A percentile compares a stretch with the other conserved stretches of the same genome.
Conservation (phyloP, 2,329 filamentous ascomycete species). For the Beauveria sp. region DNA sequence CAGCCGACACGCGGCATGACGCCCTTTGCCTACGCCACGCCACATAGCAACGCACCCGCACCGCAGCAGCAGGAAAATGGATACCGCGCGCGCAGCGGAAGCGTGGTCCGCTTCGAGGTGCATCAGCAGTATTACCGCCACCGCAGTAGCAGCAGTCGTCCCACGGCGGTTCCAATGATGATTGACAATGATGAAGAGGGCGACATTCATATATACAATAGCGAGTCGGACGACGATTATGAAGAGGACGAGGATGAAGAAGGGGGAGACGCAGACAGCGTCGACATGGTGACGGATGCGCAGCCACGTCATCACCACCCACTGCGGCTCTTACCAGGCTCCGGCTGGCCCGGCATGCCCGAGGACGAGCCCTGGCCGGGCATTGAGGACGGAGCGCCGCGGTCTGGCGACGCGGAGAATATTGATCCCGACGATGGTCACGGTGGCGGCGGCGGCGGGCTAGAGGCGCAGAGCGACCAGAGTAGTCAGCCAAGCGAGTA, state of each 20-base stretch:
- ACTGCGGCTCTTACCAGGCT: conserved; percentile 20
- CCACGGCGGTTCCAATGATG: background rate
- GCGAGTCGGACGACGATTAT: conserved; percentile 26
- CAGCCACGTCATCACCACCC: conserved; percentile 11
- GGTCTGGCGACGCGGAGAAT: conserved; percentile 40
- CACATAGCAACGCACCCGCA: conserved; percentile 55
- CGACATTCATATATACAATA: conserved; percentile 29
- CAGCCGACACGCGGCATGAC: conserved; percentile 35
- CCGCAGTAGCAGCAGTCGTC: conserved; percentile 27
- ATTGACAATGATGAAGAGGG: conserved; percentile 16
- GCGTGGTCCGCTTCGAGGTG: conserved; percentile 20
- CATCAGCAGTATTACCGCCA: conserved; percentile 28
- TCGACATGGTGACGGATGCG: conserved; percentile 21
- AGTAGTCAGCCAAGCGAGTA: conserved; percentile 51
- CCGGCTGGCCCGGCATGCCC: conserved; percentile 24
- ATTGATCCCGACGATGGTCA: conserved; percentile 30
- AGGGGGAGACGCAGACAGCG: conserved; percentile 16
- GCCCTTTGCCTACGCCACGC: conserved; percentile 68
- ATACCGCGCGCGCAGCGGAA: conserved; percentile 23
- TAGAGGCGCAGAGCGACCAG: conserved; percentile 26
- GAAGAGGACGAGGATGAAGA: conserved; percentile 18
- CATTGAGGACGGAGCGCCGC: conserved; percentile 37
- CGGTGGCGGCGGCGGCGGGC: conserved; percentile 16
- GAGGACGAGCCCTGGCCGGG: conserved; percentile 52
- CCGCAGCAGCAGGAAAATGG: conserved; percentile 25